These are phyloP conservation scores for Pelargonium cotyledonis DNA, from an alignment of 441 rosid genomes.

Conservation along the genomic window DNA sequence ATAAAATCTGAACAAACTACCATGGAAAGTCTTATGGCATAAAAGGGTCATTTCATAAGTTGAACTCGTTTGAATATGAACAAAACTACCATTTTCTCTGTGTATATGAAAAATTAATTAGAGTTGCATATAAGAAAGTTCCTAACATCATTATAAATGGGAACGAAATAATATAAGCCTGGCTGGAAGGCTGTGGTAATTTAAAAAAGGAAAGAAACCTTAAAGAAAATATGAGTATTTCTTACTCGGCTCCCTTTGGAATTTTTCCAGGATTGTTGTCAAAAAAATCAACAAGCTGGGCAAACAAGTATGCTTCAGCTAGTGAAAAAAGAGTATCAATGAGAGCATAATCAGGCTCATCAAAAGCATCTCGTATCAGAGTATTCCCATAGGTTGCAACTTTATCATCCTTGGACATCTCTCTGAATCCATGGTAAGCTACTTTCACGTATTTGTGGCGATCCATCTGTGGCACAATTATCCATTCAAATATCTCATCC, in stretches of 20 bases:
- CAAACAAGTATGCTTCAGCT: slow-evolving; percentile 94
- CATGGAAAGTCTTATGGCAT: too few relatives aligned
- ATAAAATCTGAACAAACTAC: not conserved
- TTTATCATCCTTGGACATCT: slow-evolving; percentile 88
- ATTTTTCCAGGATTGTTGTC: slow-evolving; percentile 70
- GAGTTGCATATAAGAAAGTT: not conserved
- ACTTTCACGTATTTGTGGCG: slow-evolving; percentile 96
- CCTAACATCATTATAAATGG: not conserved
- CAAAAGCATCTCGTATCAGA: slow-evolving; percentile 80
- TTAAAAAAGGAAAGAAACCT: not conserved
- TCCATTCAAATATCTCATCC: slow-evolving; percentile 7
- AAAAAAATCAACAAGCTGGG: slow-evolving; percentile 87
- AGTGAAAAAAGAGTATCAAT: slow-evolving; percentile 92
- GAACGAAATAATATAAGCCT: not conserved
- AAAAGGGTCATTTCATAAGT: too few relatives aligned
- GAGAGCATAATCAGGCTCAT: slow-evolving; percentile 92
- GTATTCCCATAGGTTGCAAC: slow-evolving; percentile 79
- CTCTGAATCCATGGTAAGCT: slow-evolving; percentile 96
- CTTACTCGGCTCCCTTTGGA: slow-evolving; percentile 62
- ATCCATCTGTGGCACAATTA: slow-evolving; percentile 57
- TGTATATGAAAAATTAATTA: not conserved
- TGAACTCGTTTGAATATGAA: too few relatives aligned
- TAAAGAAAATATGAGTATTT: not conserved
- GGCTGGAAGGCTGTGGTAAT: not conserved
- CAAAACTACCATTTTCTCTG: not conserved